phyloP scores from a whole-genome alignment of 176 grass and related monocot genomes.

The Aegilops longissima region DNA sequence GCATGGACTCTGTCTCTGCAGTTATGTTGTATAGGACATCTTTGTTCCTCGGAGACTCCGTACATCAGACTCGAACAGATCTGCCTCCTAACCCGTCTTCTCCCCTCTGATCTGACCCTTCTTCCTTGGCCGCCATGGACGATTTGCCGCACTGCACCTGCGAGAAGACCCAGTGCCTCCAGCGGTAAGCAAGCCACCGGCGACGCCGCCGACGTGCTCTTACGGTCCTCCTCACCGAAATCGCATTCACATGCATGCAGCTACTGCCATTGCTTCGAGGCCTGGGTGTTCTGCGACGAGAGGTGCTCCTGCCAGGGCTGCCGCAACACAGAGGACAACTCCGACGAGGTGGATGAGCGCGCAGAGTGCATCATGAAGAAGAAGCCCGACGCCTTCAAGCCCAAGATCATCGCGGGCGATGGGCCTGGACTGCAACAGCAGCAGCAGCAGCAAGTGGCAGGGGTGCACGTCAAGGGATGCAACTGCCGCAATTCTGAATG shows the following conservation, averaged over 20 bases:
- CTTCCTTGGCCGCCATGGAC: neutral
- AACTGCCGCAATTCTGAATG: conserved; percentile 29
- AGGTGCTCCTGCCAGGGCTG: conserved; percentile 15
- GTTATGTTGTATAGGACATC: neutral
- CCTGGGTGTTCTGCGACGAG: neutral
- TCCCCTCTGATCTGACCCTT: neutral
- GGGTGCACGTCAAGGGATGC: conserved; percentile 20
- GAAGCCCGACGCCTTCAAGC: neutral
- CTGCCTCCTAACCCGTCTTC: neutral
- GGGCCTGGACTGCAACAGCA: neutral
- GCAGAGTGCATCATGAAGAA: neutral
- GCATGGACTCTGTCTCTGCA: too few relatives aligned
- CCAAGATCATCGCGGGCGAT: neutral
- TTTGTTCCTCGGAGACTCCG: neutral
- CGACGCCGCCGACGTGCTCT: neutral
- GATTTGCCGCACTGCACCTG: neutral
- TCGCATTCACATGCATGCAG: neutral
- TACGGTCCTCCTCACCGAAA: neutral
- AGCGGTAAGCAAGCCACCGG: neutral
- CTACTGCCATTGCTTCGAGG: conserved; percentile 18
- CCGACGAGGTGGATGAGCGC: conserved; percentile 19
- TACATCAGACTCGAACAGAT: neutral
- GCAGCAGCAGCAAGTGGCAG: neutral
- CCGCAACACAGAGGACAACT: neutral
- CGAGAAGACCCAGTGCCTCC: conserved; percentile 13